Conservation (phyloP, 768 basidiomycete genomes). For the Crassisporium funariophilum region DNA sequence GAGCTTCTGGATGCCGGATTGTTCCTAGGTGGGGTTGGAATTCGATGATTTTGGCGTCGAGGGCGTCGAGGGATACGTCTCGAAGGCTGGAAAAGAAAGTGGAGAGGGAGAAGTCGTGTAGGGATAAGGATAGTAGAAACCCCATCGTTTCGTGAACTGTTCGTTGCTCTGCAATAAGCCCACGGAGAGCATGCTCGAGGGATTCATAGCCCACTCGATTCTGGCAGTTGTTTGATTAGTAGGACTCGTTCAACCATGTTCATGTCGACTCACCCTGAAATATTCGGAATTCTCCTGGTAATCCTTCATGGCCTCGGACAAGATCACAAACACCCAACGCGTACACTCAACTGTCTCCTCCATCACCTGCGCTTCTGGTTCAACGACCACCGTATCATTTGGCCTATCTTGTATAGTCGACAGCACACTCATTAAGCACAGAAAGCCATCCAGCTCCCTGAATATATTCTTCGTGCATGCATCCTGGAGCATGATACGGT, state of each 20-base stretch:
- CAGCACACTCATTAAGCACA: slow-evolving; percentile 71
- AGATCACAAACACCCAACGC: slow-evolving; percentile 62
- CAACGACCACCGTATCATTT: neutral
- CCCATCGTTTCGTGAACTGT: slow-evolving; percentile 51
- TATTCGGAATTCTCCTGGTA: slow-evolving; percentile 59
- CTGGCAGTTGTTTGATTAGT: slow-evolving; percentile 28
- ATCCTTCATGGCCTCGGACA: slow-evolving; percentile 63
- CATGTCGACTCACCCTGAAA: slow-evolving; percentile 57
- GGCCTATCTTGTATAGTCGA: slow-evolving; percentile 48
- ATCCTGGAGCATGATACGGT: slow-evolving; percentile 68
- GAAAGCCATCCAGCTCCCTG: slow-evolving; percentile 80
- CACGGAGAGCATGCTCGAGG: slow-evolving; percentile 58
- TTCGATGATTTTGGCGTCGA: slow-evolving; percentile 17
- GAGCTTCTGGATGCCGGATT: slow-evolving; percentile 61
- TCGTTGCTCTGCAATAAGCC: slow-evolving; percentile 48
- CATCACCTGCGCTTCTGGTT: slow-evolving; percentile 10
- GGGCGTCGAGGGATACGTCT: slow-evolving; percentile 44
- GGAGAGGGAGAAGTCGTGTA: slow-evolving; percentile 63
- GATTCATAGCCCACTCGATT: slow-evolving; percentile 65
- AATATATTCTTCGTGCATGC: slow-evolving; percentile 71
- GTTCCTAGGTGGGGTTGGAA: slow-evolving; percentile 37
- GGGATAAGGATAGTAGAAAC: slow-evolving; percentile 65
- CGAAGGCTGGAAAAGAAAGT: slow-evolving; percentile 56
- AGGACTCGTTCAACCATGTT: neutral
- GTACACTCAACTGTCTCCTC: slow-evolving; percentile 40